Evolutionary conservation across 2,329 filamentous ascomycete species (phyloP), one percentile per base, ranked within the genome.

Genomic region (Lecanoromycetidae sp.): DNA sequence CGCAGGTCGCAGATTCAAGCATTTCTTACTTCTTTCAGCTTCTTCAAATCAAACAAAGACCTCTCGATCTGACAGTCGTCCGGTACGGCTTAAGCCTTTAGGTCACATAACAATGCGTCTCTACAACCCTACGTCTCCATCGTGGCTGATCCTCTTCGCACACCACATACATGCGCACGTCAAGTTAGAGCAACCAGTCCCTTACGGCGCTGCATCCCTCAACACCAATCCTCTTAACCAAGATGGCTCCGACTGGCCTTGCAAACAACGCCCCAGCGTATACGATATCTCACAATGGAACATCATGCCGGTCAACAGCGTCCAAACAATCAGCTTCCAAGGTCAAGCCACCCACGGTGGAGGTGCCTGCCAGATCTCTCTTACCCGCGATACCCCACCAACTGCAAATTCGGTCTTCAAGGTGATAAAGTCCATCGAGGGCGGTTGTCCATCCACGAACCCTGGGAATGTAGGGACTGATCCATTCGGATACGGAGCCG

Each of bases 321-420:
- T 63, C 0, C 76, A 83, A 57, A 61, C 68, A 0, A 71, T 95
- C 1, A 63, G 66, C 0, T 86, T 94, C 64, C 66, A 66, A 0
- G 87, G 87, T 27, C 68, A 72, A 40, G 88, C 87, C 2, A 78
- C 81, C 0, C 91, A 98, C 56, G 88, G 88, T 17, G 91, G 91
- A 44, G 91, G 91, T 0, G 93, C 86, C 0, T 96, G 90, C 69
- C 91, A 98, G 58, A 68, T 96, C 49, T 83, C 82, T 7, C 69
- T 96, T 57, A 91, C 87, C 0, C 87, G 83, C 19, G 90, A 95
- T 55, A 68, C 72, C 12, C 66, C 72, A 13, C 80, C 87, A 0
- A 80, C 75, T 23, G 76, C 75, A 54, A 63, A 75, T 55, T 82
- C 78, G 0, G 72, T 75, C 15, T 96, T 82, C 79, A 88, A 88